A percentile compares a stretch with the other conserved stretches of the same genome.
These are phyloP conservation scores for Phytophthora nicotianae DNA, from an alignment of 352 stramenopile species.

Conservation along the genomic window DNA sequence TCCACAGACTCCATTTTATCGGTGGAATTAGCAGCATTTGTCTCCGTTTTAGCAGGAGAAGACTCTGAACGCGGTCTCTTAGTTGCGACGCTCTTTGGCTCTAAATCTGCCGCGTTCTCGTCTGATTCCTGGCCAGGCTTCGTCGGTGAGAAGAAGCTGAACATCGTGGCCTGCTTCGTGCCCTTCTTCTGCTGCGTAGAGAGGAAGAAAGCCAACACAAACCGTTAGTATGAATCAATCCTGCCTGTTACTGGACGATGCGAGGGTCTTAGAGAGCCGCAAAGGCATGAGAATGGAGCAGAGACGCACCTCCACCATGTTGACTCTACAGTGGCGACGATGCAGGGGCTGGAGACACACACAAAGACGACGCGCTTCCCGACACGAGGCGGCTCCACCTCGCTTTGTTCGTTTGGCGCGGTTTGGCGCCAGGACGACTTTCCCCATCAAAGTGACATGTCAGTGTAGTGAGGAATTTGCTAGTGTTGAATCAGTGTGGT, in stretches of 20 bases:
- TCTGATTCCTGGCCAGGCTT: slow-evolving; percentile 32
- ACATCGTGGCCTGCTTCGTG: slow-evolving; percentile 68
- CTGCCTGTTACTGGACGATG: background rate
- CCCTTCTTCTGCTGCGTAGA: slow-evolving; percentile 54
- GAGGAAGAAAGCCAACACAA: slow-evolving; percentile 15
- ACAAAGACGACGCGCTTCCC: slow-evolving; percentile 7
- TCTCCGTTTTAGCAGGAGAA: slow-evolving; percentile 14
- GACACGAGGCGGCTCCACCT: slow-evolving; percentile 6
- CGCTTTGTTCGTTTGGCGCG: slow-evolving; percentile 24
- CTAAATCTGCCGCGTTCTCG: slow-evolving; percentile 11
- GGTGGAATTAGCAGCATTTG: background rate
- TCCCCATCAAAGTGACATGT: slow-evolving; percentile 7
- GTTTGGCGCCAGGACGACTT: slow-evolving; percentile 10
- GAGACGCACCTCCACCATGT: slow-evolving; percentile 34
- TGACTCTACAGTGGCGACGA: background rate
- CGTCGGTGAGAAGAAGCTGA: slow-evolving; percentile 78
- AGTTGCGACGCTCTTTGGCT: slow-evolving; percentile 18
- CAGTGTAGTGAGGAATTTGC: background rate
- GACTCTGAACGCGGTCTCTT: slow-evolving; percentile 22
- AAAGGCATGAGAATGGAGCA: background rate
- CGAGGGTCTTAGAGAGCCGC: background rate
- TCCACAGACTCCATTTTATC: slow-evolving; percentile 16
- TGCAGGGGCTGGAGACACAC: slow-evolving; percentile 1
- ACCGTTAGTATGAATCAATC: background rate
- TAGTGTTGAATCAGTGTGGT: background rate